Base-by-base conservation (phyloP, 495 filamentous ascomycete genomes). In the Neurospora sp. region DNA sequence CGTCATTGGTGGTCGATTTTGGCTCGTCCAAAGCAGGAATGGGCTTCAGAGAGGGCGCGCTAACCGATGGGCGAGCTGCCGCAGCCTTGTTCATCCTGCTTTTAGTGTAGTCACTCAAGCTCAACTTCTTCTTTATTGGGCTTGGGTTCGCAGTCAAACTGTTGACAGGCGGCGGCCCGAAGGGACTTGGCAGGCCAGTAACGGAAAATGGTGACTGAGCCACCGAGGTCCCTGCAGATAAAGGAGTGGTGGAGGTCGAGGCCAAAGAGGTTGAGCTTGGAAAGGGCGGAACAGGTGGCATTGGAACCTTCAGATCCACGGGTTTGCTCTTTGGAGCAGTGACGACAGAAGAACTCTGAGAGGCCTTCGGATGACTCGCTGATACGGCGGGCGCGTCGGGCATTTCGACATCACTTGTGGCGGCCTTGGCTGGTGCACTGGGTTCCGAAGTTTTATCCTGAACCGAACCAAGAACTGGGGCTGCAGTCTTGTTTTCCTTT, bases 81-180 rank as follows among this genome's bases (percentile, higher is more conserved):
- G 83, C 85, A 54, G 85, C 85, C 77, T 79, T 80, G 38, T 77
- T 80, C 73, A 82, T 87, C 73, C 86, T 80, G 74, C 84, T 88
- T 72, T 86, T 87, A 69, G 82, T 87, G 73, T 93, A 94, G 77
- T 92, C 91, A 79, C 90, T 90, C n/a, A 93, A 77, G 75, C 89
- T 94, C 44, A 94, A 76, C 77, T 90, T 90, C 83, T 93, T 94
- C 82, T 89, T 89, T 44, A 87, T 81, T 9, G 91, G 91, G 71
- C 87, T 91, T 4, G 89, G 87, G 20, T 83, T 83, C 16, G 86
- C 84, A 1, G 81, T 79, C 11, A 81, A 76, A 5, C 83, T 83
- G 70, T 85, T 86, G 40, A 84, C 78, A 6, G 83, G 77, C 1
- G 85, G 77, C 54, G 83, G 79, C 14, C 83, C 80, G 73, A 88